A percentile compares a stretch with the other conserved stretches of the same genome.
Conservation (phyloP, 495 filamentous ascomycete genomes). For the Penicillium parvum region DNA sequence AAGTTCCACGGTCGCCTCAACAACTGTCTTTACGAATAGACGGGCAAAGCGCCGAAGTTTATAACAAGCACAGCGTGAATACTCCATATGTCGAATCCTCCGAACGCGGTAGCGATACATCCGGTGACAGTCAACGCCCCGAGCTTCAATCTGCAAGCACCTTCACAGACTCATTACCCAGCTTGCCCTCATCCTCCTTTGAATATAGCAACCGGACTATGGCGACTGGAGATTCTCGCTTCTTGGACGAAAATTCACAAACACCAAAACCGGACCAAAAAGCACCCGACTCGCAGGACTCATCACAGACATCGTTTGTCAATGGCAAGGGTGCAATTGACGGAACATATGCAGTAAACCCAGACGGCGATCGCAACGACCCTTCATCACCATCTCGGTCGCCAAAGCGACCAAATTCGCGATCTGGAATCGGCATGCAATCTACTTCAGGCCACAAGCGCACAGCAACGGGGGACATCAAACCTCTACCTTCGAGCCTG, state of each 20-base stretch:
- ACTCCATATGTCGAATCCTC: conserved; percentile 20
- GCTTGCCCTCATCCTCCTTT: conserved; percentile 12
- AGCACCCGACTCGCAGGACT: conserved; percentile 3
- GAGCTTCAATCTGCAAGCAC: conserved; percentile 21
- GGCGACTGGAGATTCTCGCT: conserved; percentile 6
- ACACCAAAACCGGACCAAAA: conserved; percentile 7
- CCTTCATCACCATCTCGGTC: conserved; percentile 10
- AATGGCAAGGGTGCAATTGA: conserved; percentile 10
- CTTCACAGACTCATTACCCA: conserved; percentile 16
- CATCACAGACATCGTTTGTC: conserved; percentile 1
- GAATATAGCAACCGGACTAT: conserved; percentile 11
- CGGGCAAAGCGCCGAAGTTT: conserved; percentile 13
- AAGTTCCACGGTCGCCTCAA: conserved; percentile 19
- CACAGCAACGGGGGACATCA: conserved; percentile 61
- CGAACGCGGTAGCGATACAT: conserved; percentile 23
- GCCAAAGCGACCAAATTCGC: conserved; percentile 4
- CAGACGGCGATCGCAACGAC: conserved; percentile 10
- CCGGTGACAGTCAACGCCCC: conserved; percentile 15
- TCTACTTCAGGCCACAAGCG: conserved; percentile 48
- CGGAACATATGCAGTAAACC: conserved; percentile 7
- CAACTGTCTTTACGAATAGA: conserved; percentile 24
- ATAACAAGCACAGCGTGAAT: conserved; percentile 5
- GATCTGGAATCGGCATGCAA: conserved; percentile 8
- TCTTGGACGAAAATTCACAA: conserved; percentile 7
- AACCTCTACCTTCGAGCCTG: conserved; percentile 40